phyloP scores from a whole-genome alignment of 306 rosid genomes.

The Amphicarpaea edgeworthii region DNA sequence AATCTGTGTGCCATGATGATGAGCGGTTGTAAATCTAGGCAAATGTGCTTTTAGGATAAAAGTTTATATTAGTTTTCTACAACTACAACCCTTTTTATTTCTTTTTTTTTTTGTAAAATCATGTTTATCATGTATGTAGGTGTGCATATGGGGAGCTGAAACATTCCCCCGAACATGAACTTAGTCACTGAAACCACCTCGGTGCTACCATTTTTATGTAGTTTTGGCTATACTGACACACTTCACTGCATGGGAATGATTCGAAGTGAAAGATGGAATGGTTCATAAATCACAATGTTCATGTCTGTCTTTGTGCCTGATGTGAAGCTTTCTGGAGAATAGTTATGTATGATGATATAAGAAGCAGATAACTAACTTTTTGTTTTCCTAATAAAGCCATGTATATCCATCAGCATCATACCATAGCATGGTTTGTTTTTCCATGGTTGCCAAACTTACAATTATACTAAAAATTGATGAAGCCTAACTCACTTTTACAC shows the following conservation, averaged over 20 bases:
- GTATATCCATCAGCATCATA: slow-evolving; percentile 13
- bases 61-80: neutral
- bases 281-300: neutral
- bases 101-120: neutral
- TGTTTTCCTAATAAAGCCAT: slow-evolving; percentile 3
- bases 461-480: slow-evolving; percentile 8
- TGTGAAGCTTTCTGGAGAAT: neutral
- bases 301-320: slow-evolving; percentile 21
- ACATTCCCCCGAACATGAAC: no score
- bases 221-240: neutral
- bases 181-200: neutral
- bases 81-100: no score
- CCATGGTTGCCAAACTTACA: neutral
- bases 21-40: neutral
- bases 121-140: neutral
- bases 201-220: neutral
- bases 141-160: neutral
- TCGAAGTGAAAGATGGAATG: neutral
- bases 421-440: slow-evolving; percentile 16
- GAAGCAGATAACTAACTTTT: neutral
- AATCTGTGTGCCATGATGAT: neutral
- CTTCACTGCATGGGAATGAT: slow-evolving; percentile 5
- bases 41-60: neutral
- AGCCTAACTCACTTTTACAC: neutral
- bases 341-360: neutral